Evolutionary conservation across 306 rosid species (phyloP).

Genomic region (Castanopsis chinensis): DNA sequence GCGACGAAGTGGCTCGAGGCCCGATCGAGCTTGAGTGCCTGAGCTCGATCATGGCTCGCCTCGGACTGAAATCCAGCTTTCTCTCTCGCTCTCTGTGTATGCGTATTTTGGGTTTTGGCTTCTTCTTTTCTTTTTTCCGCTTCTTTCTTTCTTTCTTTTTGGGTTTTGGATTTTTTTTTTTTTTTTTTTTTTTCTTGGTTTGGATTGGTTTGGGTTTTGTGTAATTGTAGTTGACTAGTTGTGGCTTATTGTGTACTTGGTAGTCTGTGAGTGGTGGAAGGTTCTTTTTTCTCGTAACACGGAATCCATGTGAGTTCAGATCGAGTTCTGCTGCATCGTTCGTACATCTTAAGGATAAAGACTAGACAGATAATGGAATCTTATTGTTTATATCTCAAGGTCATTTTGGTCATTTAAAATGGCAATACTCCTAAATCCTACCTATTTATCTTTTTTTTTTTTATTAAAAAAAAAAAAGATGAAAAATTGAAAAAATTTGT

Average conservation of each 20-base stretch:
- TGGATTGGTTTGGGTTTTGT: neutral
- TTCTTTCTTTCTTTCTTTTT: neutral
- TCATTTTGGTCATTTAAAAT: neutral
- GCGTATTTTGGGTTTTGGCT: neutral
- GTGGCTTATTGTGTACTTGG: neutral
- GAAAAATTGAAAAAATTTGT: too few relatives aligned
- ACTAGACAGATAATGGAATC: too few relatives aligned
- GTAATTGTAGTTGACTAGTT: too few relatives aligned
- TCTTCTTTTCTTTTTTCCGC: neutral
- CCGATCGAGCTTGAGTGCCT: constrained; percentile 72
- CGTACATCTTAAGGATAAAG: too few relatives aligned
- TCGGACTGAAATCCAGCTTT: constrained; percentile 41
- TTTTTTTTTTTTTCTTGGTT: neutral
- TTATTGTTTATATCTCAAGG: neutral
- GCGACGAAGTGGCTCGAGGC: constrained; percentile 70
- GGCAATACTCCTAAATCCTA: too few relatives aligned
- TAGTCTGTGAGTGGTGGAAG: neutral
- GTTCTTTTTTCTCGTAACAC: neutral
- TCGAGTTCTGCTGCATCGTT: constrained; percentile 5
- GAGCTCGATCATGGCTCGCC: constrained; percentile 90
- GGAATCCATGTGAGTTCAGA: constrained; percentile 34
- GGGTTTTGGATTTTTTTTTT: neutral
- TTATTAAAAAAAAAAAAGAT: too few relatives aligned
- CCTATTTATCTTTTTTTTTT: too few relatives aligned
- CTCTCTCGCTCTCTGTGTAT: too few relatives aligned